Conservation (phyloP, 768 basidiomycete species). For the Amanita rimosa region DNA sequence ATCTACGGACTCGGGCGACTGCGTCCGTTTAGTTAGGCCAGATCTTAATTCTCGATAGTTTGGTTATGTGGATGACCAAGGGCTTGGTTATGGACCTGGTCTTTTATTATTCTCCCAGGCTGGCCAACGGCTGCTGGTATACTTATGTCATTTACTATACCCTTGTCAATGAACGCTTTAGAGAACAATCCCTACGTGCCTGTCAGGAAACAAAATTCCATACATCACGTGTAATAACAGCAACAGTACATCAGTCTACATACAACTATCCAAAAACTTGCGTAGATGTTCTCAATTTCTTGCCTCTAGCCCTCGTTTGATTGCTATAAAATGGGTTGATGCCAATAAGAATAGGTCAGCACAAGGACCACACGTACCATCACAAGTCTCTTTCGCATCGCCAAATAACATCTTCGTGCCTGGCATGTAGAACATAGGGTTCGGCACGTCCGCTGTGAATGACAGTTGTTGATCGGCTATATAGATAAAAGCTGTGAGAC, state of each 20-base stretch:
- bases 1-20: conserved; percentile 14
- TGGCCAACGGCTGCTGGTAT: not conserved
- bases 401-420: conserved; percentile 88
- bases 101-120: not conserved
- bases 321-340: conserved; percentile 24
- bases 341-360: not conserved
- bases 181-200: not conserved
- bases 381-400: conserved; percentile 85
- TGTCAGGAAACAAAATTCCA: not conserved
- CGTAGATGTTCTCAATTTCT: conserved; percentile 6
- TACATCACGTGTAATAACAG: conserved; percentile 2
- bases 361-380: conserved; percentile 36
- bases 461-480: conserved; percentile 3
- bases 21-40: conserved; percentile 3
- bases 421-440: conserved; percentile 91
- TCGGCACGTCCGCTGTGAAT: conserved; percentile 71
- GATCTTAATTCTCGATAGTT: not conserved
- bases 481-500: conserved; percentile 11
- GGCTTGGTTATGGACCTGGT: not conserved
- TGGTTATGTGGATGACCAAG: not conserved
- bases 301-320: conserved; percentile 47
- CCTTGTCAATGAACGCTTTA: not conserved
- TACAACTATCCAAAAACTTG: not conserved
- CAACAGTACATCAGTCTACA: conserved; percentile 1
- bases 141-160: conserved; percentile 1